Evolutionary conservation across 805 yeast species (phyloP), one percentile per base, ranked within the genome.

Genomic region (Vanderwaltozyma yarrowii): DNA sequence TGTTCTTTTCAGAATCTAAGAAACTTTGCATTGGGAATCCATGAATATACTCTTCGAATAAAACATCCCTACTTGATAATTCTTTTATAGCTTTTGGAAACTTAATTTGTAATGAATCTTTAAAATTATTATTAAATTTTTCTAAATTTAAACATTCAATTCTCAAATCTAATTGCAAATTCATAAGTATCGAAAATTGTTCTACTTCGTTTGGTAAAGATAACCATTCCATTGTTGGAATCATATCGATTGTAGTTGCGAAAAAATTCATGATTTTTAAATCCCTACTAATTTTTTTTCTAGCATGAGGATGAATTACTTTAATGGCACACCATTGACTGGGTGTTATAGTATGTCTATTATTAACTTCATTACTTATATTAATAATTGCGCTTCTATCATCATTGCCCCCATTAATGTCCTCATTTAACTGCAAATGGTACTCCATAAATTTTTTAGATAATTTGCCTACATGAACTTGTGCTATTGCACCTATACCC

Each of bases 401-500:
- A 5, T 27, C 2, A 12, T 43, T 41, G 2, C 42, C 36, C 11
- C 41, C 37, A 20, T 37, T n/a, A n/a, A n/a, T n/a, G n/a, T n/a
- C n/a, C n/a, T n/a, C n/a, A n/a, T n/a, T n/a, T n/a, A n/a, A n/a
- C n/a, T n/a, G n/a, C n/a, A n/a, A n/a, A n/a, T n/a, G n/a, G n/a
- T n/a, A 9, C 30, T 65, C 50, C 17, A 74, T 58, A 11, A 71
- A 70, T 30, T 62, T 61, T 14, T 61, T 53, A 13, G 77, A 71
- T 18, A 85, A 60, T 45, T 75, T 77, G 1, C 83, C 96, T 28
- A 73, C 60, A 60, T 89, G 84, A 3, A 92, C 98, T 60, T 92
- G 98, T 1, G 96, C 98, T 64, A 92, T 92, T 2, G 98, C 96
- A 12, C 98, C 98, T n/a, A 89, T 89, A 1, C 98, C 98, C 6